A percentile compares a stretch with the other conserved stretches of the same genome.
These are phyloP conservation scores for Leccinum ochraceum DNA, from an alignment of 768 basidiomycete species.

Conservation along the genomic window DNA sequence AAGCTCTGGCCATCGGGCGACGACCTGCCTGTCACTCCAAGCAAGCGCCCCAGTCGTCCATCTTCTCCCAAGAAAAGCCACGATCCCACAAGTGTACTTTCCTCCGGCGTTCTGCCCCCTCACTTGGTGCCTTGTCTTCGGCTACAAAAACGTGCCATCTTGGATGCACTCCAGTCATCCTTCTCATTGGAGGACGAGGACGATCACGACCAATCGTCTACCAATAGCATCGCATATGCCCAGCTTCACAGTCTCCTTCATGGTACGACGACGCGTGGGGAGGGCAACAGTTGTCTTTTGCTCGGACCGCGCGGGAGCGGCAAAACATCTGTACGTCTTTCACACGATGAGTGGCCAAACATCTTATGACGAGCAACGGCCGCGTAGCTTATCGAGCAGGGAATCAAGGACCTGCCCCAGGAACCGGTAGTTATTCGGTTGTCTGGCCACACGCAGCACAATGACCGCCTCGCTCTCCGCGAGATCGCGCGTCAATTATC, in stretches of 20 bases:
- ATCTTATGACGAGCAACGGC: conserved; percentile 3
- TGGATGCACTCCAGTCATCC: conserved; percentile 44
- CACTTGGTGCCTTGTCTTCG: conserved; percentile 48
- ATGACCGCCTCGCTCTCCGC: conserved; percentile 86
- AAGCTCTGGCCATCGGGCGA: conserved; percentile 5
- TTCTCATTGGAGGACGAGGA: conserved; percentile 26
- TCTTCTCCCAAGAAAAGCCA: conserved; percentile 18
- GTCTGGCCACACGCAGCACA: conserved; percentile 82
- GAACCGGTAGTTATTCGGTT: conserved; percentile 76
- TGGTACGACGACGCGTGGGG: conserved; percentile 77
- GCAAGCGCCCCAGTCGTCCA: conserved; percentile 9
- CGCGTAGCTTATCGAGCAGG: conserved; percentile 59
- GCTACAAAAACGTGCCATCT: conserved; percentile 58
- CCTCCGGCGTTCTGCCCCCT: conserved; percentile 34
- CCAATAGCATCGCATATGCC: conserved; percentile 53
- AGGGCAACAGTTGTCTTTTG: conserved; percentile 92
- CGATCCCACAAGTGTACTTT: conserved; percentile 2
- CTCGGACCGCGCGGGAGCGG: conserved; percentile 86
- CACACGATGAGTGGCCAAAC: background rate
- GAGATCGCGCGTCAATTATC: conserved; percentile 87
- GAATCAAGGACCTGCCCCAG: conserved; percentile 45
- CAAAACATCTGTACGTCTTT: conserved; percentile 64
- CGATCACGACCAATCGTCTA: conserved; percentile 38
- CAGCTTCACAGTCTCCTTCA: conserved; percentile 64
- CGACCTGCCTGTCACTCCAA: conserved; percentile 22